Conservation (phyloP, 2,329 filamentous ascomycete species). For the Colletotrichum sp. region DNA sequence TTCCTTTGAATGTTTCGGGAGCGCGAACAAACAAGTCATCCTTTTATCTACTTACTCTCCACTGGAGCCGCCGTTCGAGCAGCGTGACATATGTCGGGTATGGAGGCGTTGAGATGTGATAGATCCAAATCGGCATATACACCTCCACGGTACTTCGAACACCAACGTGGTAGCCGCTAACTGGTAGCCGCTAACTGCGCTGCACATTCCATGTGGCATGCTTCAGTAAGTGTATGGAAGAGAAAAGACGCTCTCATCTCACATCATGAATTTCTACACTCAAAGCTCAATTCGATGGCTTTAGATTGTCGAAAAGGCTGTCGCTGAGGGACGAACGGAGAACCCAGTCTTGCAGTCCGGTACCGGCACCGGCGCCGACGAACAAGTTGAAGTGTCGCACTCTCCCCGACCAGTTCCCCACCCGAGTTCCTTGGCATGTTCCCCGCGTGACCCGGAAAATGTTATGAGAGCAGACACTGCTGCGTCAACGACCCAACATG, state of each 20-base stretch:
- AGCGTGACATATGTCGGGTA: fast-evolving
- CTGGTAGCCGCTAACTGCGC: too few species aligned
- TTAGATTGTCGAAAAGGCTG: not conserved
- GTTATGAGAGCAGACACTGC: not conserved
- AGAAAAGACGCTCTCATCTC: not conserved
- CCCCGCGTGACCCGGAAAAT: not conserved
- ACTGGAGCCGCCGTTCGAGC: not conserved
- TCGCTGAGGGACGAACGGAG: not conserved
- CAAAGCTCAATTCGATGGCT: not conserved
- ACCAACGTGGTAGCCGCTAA: too few species aligned
- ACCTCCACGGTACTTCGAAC: not conserved
- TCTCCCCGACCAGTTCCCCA: not conserved
- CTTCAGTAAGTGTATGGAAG: not conserved
- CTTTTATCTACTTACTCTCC: too few species aligned
- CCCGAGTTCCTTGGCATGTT: not conserved
- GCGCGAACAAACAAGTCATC: not conserved
- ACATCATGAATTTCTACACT: not conserved
- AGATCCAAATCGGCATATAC: too few species aligned
- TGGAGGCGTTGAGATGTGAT: not conserved
- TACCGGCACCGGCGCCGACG: not conserved
- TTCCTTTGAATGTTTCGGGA: not conserved
- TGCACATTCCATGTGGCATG: not conserved
- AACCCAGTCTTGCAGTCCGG: not conserved
- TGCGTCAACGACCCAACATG: not conserved
- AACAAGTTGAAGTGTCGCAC: not conserved